Evolutionary conservation across 192 early-diverging fungal species (phyloP).

Genomic region (Chytriomyces sp.): DNA sequence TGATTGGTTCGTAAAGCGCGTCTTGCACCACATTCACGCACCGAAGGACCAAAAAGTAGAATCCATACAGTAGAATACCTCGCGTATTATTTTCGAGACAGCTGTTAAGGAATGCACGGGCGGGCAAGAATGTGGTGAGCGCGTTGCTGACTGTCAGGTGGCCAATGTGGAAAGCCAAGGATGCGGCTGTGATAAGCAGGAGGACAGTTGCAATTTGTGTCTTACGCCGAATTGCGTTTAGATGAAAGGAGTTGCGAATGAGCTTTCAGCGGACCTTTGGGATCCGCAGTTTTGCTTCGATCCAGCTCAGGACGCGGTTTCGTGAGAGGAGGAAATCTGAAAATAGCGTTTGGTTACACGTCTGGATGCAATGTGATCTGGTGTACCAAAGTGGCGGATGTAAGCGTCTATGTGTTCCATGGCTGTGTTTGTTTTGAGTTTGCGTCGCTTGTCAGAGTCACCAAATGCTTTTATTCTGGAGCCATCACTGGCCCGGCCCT

Average conservation of each 20-base stretch:
- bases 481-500: no score
- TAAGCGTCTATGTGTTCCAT: neutral
- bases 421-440: neutral
- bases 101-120: neutral
- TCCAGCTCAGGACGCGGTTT: neutral
- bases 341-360: neutral
- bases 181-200: neutral
- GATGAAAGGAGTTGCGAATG: neutral
- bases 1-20: neutral
- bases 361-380: neutral
- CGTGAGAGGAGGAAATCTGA: slow-evolving; percentile 21
- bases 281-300: neutral
- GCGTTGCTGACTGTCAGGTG: neutral
- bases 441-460: no score
- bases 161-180: slow-evolving; percentile 9
- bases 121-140: neutral
- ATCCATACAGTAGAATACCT: neutral
- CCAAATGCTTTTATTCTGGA: no score
- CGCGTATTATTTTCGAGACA: neutral
- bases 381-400: neutral
- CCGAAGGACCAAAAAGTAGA: slow-evolving; percentile 2
- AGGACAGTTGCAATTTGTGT: slow-evolving; percentile 7
- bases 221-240: neutral
- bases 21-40: neutral
- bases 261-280: slow-evolving; percentile 3